Evolutionary conservation across 179 eudicot genomes (phyloP), one percentile per base, ranked within the genome.

Genomic region (Vitellaria paradoxa): DNA sequence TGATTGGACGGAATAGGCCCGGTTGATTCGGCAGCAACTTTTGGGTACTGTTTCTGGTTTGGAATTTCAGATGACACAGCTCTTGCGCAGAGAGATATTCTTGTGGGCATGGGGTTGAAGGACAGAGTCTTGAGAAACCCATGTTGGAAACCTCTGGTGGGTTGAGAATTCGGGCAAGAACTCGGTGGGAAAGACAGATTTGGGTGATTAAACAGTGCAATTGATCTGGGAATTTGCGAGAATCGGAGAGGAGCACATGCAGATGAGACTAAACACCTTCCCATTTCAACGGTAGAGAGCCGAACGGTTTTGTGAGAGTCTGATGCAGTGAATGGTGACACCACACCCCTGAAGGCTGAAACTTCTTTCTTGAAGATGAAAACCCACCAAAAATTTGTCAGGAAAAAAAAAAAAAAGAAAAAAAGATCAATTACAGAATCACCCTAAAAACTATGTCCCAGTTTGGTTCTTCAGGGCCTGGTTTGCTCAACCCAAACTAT

Each of bases 1-100:
- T 91, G 85, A 40, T 78, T 72, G 18, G 86, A 81, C 8, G 92
- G 82, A 75, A 93, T 81, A 21, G 87, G 75, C 7, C 92, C 92
- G 72, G 83, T 83, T 76, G 92, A 81, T 59, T 72, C 72, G 20
- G 91, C 88, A 23, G 87, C 97, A 80, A 89, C 79, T 81, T 86
- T 93, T 1, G 87, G 56, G 66, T 30, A 92, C 57, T 86, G 81
- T 52, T 84, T 83, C 30, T 78, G 65, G 62, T 72, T 70, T n/a
- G 82, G 77, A 61, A 60, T 21, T 57, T 77, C 87, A 5, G 93
- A 86, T 72, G 81, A 72, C 68, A 83, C 84, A 63, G 91, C 87
- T 63, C 73, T 86, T 15, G 86, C 76, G 73, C 81, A 68, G 6
- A 80, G 56, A 9, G 72, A 21, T 40, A 68, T 49, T 50, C 72